A percentile compares a stretch with the other conserved stretches of the same genome.
Conservation (phyloP, 306 rosid genomes). For the Quercus ilex region DNA sequence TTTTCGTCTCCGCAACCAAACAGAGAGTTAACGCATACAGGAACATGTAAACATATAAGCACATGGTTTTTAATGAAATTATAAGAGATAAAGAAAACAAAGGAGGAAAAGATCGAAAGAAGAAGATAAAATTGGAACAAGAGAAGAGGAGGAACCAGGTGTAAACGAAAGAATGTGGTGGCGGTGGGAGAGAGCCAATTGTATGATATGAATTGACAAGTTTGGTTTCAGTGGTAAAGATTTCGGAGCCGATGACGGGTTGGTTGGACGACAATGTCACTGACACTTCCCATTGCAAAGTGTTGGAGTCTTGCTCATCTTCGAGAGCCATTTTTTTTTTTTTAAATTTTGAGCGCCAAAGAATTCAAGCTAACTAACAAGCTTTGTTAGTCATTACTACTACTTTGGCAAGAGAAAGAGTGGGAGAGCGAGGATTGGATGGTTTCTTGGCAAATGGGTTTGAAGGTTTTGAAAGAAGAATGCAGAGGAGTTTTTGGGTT, state of each 20-base stretch:
- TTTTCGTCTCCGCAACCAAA: neutral
- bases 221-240: neutral
- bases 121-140: neutral
- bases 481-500: too few species aligned
- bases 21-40: neutral
- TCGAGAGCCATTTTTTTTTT: neutral
- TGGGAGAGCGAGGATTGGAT: neutral
- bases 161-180: neutral
- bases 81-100: neutral
- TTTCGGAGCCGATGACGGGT: conserved; percentile 23
- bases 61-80: neutral
- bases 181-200: neutral
- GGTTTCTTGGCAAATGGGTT: too few species aligned
- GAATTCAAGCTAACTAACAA: neutral
- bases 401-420: neutral
- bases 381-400: too few species aligned
- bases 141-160: conserved; percentile 12
- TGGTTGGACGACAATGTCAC: neutral
- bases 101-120: neutral
- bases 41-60: neutral
- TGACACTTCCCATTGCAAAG: neutral
- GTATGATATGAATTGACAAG: too few species aligned
- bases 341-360: neutral
- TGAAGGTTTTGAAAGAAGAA: too few species aligned
- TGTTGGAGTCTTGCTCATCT: neutral